phyloP scores from a whole-genome alignment of 192 early-diverging fungal species.

The Backusella australiensis region DNA sequence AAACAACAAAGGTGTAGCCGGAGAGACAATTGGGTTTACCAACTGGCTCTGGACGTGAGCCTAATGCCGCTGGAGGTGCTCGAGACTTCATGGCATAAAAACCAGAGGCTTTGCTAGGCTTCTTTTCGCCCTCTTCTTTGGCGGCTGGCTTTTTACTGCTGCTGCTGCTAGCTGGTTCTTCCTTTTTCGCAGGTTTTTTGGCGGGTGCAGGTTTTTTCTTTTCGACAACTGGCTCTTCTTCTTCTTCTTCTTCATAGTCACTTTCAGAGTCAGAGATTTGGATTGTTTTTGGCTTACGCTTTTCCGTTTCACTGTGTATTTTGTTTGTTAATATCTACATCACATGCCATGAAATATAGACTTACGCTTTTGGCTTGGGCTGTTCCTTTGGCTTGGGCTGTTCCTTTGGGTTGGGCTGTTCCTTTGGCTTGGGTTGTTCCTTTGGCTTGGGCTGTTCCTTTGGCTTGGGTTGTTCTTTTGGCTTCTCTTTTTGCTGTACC shows the following conservation, averaged over 20 bases:
- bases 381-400: background rate
- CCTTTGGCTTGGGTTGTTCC: too few species aligned
- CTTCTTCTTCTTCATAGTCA: background rate
- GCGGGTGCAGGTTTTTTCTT: background rate
- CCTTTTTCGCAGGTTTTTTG: background rate
- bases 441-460: background rate
- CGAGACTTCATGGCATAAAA: conserved; percentile 15
- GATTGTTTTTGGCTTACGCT: background rate
- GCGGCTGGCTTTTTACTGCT: background rate
- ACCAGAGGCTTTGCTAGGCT: background rate
- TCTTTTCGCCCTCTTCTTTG: background rate
- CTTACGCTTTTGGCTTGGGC: background rate
- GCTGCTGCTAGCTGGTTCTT: background rate
- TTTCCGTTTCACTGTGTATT: background rate
- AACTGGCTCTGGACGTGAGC: conserved; percentile 27
- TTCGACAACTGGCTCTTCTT: background rate
- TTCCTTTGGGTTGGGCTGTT: background rate
- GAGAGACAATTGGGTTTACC: conserved; percentile 28
- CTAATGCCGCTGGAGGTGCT: conserved; percentile 26
- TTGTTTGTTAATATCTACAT: background rate
- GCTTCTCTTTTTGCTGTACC: background rate
- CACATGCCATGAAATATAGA: background rate
- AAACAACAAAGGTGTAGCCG: conserved; percentile 89
- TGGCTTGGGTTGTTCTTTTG: too few species aligned
- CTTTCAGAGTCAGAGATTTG: background rate